These are phyloP conservation scores for Ceratobasidium theobromae DNA, from an alignment of 1,284 basidiomycete species.

Conservation along the genomic window DNA sequence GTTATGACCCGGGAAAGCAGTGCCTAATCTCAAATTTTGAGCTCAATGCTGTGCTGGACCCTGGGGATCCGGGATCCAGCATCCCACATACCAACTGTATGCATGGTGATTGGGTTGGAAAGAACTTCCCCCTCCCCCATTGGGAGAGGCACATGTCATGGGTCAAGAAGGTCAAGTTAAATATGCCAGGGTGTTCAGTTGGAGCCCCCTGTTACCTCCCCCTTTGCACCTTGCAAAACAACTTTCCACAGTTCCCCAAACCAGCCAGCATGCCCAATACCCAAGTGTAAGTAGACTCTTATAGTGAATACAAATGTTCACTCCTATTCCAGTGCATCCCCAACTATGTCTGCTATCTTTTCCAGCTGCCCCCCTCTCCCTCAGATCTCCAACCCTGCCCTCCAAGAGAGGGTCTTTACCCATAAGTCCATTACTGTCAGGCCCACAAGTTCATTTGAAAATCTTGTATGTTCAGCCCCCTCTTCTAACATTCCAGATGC, in stretches of 20 bases:
- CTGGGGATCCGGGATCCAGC: neutral
- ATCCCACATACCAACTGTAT: neutral
- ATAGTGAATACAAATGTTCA: neutral
- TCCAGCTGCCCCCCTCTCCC: constrained; percentile 7
- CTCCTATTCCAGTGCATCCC: neutral
- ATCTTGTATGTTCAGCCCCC: constrained; percentile 30
- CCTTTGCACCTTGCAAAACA: neutral
- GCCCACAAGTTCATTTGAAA: constrained; percentile 30
- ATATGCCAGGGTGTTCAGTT: neutral
- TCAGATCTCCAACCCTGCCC: neutral
- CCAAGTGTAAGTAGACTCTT: neutral
- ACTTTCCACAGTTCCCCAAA: too few species aligned
- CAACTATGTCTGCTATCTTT: neutral
- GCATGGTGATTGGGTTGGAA: neutral
- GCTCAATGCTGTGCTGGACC: neutral
- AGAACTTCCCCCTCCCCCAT: neutral
- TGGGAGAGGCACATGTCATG: neutral
- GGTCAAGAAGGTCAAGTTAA: constrained; percentile 27
- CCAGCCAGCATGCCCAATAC: neutral
- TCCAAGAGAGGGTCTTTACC: constrained; percentile 29
- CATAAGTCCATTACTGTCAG: constrained; percentile 32
- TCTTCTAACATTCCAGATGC: neutral
- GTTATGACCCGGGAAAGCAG: neutral
- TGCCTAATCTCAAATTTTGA: constrained; percentile 30
- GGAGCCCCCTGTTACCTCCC: neutral